A percentile compares a stretch with the other conserved stretches of the same genome.
phyloP scores from a whole-genome alignment of 2,329 filamentous ascomycete species.

The Huntiella decipiens region DNA sequence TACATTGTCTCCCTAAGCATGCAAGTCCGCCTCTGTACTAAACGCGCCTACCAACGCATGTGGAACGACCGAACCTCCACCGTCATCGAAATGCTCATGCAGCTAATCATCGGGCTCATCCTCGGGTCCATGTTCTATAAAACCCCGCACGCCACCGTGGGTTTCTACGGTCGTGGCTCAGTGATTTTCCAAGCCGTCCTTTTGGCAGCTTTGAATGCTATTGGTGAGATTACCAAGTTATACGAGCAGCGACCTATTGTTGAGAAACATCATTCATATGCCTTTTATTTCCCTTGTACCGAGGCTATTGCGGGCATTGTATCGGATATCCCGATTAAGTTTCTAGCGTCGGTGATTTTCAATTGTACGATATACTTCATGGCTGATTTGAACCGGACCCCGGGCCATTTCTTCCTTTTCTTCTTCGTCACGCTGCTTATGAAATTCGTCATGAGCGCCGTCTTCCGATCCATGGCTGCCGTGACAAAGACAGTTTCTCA shows the following conservation, averaged over 20 bases:
- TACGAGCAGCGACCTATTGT: slow-evolving; percentile 29
- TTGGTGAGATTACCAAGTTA: slow-evolving; percentile 32
- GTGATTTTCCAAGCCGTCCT: slow-evolving; percentile 42
- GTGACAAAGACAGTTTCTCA: slow-evolving; percentile 46
- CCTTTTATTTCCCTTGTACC: slow-evolving; percentile 31
- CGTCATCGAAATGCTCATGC: slow-evolving; percentile 24
- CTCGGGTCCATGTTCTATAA: slow-evolving; percentile 42
- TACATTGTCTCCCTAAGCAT: slow-evolving; percentile 37
- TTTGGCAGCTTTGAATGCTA: slow-evolving; percentile 37
- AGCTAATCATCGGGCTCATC: slow-evolving; percentile 39
- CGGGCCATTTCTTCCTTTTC: slow-evolving; percentile 58
- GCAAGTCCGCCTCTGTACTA: slow-evolving; percentile 33
- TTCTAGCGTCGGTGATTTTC: slow-evolving; percentile 29
- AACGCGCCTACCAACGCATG: slow-evolving; percentile 31
- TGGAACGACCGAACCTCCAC: slow-evolving; percentile 32
- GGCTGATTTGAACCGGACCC: slow-evolving; percentile 31
- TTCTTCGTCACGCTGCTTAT: slow-evolving; percentile 48
- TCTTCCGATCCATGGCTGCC: slow-evolving; percentile 57
- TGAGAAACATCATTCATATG: slow-evolving; percentile 29
- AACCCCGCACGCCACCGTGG: slow-evolving; percentile 27
- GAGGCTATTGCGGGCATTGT: slow-evolving; percentile 36
- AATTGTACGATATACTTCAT: slow-evolving; percentile 41
- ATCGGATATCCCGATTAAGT: slow-evolving; percentile 38
- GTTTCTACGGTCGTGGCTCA: slow-evolving; percentile 35
- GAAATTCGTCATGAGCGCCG: slow-evolving; percentile 54